phyloP scores from a whole-genome alignment of 768 basidiomycete genomes.

The Auricularia cornea region DNA sequence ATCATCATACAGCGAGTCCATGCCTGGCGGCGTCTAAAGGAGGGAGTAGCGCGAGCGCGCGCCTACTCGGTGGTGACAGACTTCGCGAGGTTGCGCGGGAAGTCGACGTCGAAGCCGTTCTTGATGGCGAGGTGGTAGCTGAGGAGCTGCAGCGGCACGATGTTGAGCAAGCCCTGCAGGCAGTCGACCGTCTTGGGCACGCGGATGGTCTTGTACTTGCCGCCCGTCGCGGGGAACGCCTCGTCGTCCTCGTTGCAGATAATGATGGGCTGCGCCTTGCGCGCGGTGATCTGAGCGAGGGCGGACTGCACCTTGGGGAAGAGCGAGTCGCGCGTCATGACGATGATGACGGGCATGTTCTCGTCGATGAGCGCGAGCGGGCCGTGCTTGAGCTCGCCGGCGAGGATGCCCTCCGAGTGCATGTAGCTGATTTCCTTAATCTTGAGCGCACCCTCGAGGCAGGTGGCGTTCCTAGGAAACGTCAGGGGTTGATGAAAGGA shows the following conservation, averaged over 20 bases:
- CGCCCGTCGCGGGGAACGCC: conserved; percentile 61
- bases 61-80: conserved; percentile 64
- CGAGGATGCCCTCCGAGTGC: conserved; percentile 85
- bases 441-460: conserved; percentile 95
- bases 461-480: conserved; percentile 58
- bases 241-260: conserved; percentile 91
- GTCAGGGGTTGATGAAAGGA: background rate
- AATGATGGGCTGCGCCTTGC: conserved; percentile 92
- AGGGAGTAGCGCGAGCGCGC: too few relatives aligned
- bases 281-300: conserved; percentile 92
- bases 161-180: conserved; percentile 91
- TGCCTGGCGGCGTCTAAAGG: too few relatives aligned
- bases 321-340: conserved; percentile 98
- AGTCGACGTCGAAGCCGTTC: conserved; percentile 96
- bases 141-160: conserved; percentile 91
- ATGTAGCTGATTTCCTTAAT: conserved; percentile 99
- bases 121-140: conserved; percentile 94
- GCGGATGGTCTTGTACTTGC: conserved; percentile 73
- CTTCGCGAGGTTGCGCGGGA: conserved; percentile 92
- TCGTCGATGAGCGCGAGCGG: conserved; percentile 97
- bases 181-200: conserved; percentile 93
- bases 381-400: conserved; percentile 98
- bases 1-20: too few relatives aligned
- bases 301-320: conserved; percentile 98
- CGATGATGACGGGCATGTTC: conserved; percentile 97